Evolutionary conservation across 805 yeast genomes (phyloP).

Genomic region (Candida insectalens): DNA sequence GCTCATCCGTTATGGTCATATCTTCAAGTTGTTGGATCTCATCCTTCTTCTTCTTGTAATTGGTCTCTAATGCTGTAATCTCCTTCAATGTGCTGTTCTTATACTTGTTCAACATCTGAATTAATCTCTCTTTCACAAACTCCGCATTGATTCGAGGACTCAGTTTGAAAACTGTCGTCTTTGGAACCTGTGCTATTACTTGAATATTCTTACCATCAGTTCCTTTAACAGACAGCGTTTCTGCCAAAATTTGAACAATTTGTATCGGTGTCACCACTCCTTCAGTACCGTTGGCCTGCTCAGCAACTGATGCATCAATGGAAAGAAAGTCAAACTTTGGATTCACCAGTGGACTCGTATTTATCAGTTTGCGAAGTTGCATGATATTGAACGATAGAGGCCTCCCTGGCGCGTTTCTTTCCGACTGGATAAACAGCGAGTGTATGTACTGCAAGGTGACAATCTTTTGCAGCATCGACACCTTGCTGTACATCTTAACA

Average conservation of each 20-base stretch:
- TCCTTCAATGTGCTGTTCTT: constrained; percentile 24
- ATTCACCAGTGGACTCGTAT: constrained; percentile 27
- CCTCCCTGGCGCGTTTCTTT: constrained; percentile 23
- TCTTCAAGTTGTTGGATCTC: constrained; percentile 33
- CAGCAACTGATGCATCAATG: constrained; percentile 18
- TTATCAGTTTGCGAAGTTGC: constrained; percentile 26
- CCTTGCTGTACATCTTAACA: constrained; percentile 18
- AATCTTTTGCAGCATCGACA: constrained; percentile 25
- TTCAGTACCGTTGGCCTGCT: constrained; percentile 8
- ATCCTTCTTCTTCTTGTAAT: constrained; percentile 23
- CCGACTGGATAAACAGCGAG: constrained; percentile 25
- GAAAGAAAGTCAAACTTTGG: constrained; percentile 25
- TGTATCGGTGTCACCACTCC: constrained; percentile 23
- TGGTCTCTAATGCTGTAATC: constrained; percentile 29
- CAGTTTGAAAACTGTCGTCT: constrained; percentile 23
- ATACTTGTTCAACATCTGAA: constrained; percentile 23
- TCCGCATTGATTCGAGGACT: constrained; percentile 22
- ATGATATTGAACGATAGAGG: constrained; percentile 26
- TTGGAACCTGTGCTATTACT: constrained; percentile 23
- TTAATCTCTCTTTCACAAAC: constrained; percentile 25
- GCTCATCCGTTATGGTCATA: constrained; percentile 30
- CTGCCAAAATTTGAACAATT: constrained; percentile 27
- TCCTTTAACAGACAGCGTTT: constrained; percentile 22
- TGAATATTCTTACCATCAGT: constrained; percentile 18
- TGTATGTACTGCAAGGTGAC: constrained; percentile 28